These are phyloP conservation scores for Chlamydomonas asymmetrica DNA, from an alignment of 139 green algal species.

Conservation along the genomic window DNA sequence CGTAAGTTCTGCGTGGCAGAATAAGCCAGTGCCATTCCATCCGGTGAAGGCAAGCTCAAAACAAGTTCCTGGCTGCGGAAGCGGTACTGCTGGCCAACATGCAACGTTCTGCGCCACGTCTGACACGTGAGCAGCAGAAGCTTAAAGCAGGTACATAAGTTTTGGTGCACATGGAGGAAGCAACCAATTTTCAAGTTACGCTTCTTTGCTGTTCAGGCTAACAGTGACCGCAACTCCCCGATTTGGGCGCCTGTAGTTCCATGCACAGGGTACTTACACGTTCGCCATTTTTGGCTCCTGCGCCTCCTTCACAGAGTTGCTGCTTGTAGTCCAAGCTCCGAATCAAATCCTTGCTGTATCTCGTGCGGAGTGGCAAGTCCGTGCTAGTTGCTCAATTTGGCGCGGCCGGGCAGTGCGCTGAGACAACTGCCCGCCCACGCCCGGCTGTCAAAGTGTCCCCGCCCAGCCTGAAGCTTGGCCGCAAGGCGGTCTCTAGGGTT, in stretches of 20 bases:
- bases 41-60: not conserved
- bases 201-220: not conserved
- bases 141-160: slow-evolving; percentile 2
- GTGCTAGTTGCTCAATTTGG: no score
- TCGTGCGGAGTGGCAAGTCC: no score
- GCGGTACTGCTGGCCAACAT: not conserved
- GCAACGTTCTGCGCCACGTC: not conserved
- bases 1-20: slow-evolving; percentile 69
- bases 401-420: no score
- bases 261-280: slow-evolving; percentile 20
- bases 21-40: no score
- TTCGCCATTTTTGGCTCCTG: slow-evolving; percentile 39
- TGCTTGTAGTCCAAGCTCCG: no score
- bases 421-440: no score
- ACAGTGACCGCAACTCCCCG: not conserved
- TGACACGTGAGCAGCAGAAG: not conserved
- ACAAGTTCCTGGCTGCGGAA: not conserved
- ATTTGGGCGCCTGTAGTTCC: not conserved
- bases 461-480: no score
- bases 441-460: no score
- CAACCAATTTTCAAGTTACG: not conserved
- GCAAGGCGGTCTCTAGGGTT: no score
- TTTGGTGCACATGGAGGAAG: not conserved
- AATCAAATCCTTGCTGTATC: no score
- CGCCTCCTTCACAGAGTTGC: no score